These are phyloP conservation scores for Cyclocybe cylindracea DNA, from an alignment of 768 basidiomycete genomes.

Conservation along the genomic window DNA sequence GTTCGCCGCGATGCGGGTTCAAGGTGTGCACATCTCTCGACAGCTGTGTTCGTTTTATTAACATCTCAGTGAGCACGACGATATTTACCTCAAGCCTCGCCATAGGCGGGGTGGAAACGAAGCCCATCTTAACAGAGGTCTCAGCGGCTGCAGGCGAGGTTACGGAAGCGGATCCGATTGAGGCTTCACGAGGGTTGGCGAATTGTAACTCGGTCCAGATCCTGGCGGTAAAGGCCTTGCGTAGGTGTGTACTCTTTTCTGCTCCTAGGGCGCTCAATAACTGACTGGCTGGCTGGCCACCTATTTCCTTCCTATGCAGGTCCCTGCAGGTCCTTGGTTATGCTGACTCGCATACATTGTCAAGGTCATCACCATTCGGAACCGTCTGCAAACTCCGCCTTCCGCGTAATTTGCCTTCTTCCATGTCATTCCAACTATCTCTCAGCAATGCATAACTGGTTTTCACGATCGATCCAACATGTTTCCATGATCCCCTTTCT, in stretches of 20 bases:
- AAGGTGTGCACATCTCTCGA: slow-evolving; percentile 53
- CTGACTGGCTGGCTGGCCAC: too few relatives aligned
- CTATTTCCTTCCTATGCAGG: too few relatives aligned
- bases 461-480: background rate
- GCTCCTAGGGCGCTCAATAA: too few relatives aligned
- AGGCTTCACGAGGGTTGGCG: too few relatives aligned
- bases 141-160: slow-evolving; percentile 85
- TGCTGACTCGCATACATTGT: slow-evolving; percentile 97
- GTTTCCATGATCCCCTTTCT: too few relatives aligned
- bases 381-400: slow-evolving; percentile 36
- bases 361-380: slow-evolving; percentile 86
- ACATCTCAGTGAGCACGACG: slow-evolving; percentile 75
- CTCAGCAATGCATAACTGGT: background rate
- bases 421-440: too few relatives aligned
- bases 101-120: slow-evolving; percentile 99
- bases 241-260: slow-evolving; percentile 57
- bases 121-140: slow-evolving; percentile 97
- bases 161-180: too few relatives aligned
- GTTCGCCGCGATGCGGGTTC: slow-evolving; percentile 72
- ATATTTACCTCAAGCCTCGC: slow-evolving; percentile 93
- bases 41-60: background rate
- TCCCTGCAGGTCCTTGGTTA: slow-evolving; percentile 61
- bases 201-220: too few relatives aligned
- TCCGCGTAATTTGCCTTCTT: background rate
- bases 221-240: slow-evolving; percentile 80